A percentile compares a stretch with the other conserved stretches of the same genome.
phyloP scores from a whole-genome alignment of 2,329 filamentous ascomycete species.

The Ophiocordyceps camponoti-floridani region DNA sequence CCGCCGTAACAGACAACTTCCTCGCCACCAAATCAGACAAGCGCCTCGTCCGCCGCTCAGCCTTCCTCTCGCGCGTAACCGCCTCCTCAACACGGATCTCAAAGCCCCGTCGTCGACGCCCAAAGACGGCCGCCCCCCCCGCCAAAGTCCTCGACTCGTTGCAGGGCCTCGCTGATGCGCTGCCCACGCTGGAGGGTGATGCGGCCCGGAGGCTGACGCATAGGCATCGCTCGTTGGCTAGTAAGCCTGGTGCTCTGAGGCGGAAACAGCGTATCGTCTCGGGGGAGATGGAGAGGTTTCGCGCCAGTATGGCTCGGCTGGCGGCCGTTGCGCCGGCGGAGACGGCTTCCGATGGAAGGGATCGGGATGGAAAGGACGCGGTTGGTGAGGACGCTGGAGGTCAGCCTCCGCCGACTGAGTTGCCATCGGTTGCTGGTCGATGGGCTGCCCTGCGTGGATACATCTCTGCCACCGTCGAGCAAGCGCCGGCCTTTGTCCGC shows the following conservation, averaged over 20 bases:
- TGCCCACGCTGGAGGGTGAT: conserved; percentile 43
- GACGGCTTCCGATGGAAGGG: not conserved
- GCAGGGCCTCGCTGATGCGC: conserved; percentile 59
- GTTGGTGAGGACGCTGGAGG: conserved; percentile 1
- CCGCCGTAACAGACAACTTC: conserved; percentile 38
- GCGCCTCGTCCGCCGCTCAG: conserved; percentile 61
- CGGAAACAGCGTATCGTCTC: conserved; percentile 64
- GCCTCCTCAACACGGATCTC: conserved; percentile 25
- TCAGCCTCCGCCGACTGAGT: conserved; percentile 4
- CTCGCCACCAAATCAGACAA: conserved; percentile 67
- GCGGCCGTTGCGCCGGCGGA: conserved; percentile 18
- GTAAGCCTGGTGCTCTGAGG: conserved; percentile 64
- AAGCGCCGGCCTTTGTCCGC: conserved; percentile 53
- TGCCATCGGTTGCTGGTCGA: conserved; percentile 32
- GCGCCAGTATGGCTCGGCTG: conserved; percentile 64
- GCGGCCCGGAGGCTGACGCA: conserved; percentile 17
- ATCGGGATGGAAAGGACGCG: no score
- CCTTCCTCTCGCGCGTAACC: conserved; percentile 60
- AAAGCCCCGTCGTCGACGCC: conserved; percentile 24
- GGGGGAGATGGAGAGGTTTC: conserved; percentile 71
- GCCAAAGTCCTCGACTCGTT: conserved; percentile 34
- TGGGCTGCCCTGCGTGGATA: conserved; percentile 74
- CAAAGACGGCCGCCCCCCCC: conserved; percentile 39
- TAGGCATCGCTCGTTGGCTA: conserved; percentile 31
- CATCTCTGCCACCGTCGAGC: conserved; percentile 77